Base-by-base conservation (phyloP, 106 monocot species). In the Cymbidium sinense region DNA sequence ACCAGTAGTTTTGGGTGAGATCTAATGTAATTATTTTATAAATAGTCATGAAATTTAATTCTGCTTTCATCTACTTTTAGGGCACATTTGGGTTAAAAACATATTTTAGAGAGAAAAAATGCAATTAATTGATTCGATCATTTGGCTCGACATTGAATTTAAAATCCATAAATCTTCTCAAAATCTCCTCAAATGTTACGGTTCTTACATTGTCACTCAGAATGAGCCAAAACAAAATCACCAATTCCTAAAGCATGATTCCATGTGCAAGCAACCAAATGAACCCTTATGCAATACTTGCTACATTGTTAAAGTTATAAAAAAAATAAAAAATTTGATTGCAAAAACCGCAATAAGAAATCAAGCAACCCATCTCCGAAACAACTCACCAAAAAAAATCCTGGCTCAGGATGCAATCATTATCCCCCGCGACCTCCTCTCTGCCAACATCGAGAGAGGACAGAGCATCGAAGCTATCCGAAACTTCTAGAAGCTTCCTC, bases 401-500 rank as follows among this genome's bases (percentile, higher is more conserved):
- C 64, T 96, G 96, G 81, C 94, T 96, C 34, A 96, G 94, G 73
- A 96, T 96, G 78, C 82, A 81, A 36, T 91, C 86, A 17, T 77
- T 87, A 34, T 86, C 88, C 33, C 79, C 85, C 36, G 18, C 73
- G 19, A 62, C 79, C 9, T 35, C 78, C 8, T 83, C 88, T 6
- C 84, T 86, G 27, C 41, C 29, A 17, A 76, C 81, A n/a, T 35
- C 28, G 35, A 34, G 2, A 34, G 35, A 35, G n/a, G 78, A 74
- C 18, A 54, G 37, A 33, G 33, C 76, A 4, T 62, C 83, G 21
- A 36, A 55, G 5, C 67, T 34, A 20, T 85, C 86, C 2, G 84
- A 61, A 82, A 81, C 85, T 80, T 87, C 89, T 82, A 81, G 58
- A 87, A 89, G 69, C 81, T 52, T 82, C 77, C 50, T 52, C 74